Conservation (phyloP, 2,329 filamentous ascomycete genomes). For the Fusarium sulawesiense region DNA sequence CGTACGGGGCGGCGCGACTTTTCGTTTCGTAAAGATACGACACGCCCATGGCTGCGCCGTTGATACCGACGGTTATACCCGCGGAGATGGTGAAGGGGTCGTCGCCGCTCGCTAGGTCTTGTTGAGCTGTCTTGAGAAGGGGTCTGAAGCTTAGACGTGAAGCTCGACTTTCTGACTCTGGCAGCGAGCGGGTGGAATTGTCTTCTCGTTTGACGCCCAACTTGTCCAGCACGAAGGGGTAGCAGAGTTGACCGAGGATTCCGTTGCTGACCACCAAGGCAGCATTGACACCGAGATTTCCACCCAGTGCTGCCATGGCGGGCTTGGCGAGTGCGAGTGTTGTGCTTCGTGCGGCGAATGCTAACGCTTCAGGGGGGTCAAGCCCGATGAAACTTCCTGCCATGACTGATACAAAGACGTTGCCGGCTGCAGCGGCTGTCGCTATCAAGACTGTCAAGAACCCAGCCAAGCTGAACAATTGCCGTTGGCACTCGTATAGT, state of each 20-base stretch:
- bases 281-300: conserved; percentile 61
- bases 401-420: conserved; percentile 57
- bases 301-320: conserved; percentile 57
- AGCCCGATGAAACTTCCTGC: conserved; percentile 53
- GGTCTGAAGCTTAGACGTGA: conserved; percentile 1
- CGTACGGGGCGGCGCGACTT: conserved; percentile 66
- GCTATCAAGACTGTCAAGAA: conserved; percentile 54
- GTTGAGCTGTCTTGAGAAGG: conserved; percentile 18
- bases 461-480: conserved; percentile 59
- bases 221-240: conserved; percentile 51
- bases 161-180: conserved; percentile 5
- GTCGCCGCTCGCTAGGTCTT: conserved; percentile 43
- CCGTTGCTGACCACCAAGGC: conserved; percentile 64
- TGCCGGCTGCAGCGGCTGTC: conserved; percentile 53
- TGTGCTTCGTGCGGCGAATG: conserved; percentile 63
- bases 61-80: conserved; percentile 67
- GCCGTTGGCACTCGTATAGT: conserved; percentile 61
- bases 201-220: conserved; percentile 42
- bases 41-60: conserved; percentile 70
- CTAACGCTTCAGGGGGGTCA: conserved; percentile 50
- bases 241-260: conserved; percentile 57
- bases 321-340: conserved; percentile 63
- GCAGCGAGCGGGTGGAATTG: neutral
- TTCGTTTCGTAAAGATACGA: conserved; percentile 66
- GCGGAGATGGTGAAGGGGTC: conserved; percentile 57